phyloP scores from a whole-genome alignment of 2,329 filamentous ascomycete genomes.

The Arthroderma sp. region DNA sequence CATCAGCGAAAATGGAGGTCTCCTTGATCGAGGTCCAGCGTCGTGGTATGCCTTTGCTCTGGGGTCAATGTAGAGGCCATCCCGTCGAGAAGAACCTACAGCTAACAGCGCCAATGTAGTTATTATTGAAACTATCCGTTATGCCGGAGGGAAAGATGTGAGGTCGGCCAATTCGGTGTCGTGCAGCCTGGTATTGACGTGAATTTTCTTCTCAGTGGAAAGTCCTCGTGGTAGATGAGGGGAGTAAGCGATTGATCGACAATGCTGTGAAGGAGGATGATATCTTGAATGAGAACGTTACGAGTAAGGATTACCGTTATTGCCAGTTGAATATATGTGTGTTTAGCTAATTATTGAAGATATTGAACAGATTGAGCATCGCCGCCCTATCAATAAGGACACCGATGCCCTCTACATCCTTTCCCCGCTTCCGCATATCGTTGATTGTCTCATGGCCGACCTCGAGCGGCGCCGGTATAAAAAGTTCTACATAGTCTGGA shows the following conservation, averaged over 20 bases:
- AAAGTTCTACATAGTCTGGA: slow-evolving; percentile 75
- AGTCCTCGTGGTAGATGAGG: slow-evolving; percentile 78
- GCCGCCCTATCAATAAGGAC: slow-evolving; percentile 65
- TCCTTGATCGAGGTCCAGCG: slow-evolving; percentile 78
- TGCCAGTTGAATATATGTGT: neutral
- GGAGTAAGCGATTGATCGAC: slow-evolving; percentile 72
- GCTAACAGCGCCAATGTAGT: slow-evolving; percentile 33
- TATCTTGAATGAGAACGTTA: slow-evolving; percentile 91
- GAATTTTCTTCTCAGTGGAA: slow-evolving; percentile 59
- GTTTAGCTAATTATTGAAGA: slow-evolving; percentile 40
- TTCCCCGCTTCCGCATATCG: slow-evolving; percentile 70
- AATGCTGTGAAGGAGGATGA: slow-evolving; percentile 91
- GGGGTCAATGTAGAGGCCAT: neutral
- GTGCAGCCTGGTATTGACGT: slow-evolving; percentile 18
- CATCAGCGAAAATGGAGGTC: slow-evolving; percentile 55
- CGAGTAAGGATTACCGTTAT: slow-evolving; percentile 48
- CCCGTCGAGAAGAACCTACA: neutral
- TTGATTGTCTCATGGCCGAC: slow-evolving; percentile 89
- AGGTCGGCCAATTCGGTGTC: slow-evolving; percentile 16
- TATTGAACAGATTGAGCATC: slow-evolving; percentile 86
- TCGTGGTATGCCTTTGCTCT: slow-evolving; percentile 43
- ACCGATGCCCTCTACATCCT: slow-evolving; percentile 95
- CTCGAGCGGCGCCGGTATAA: slow-evolving; percentile 74
- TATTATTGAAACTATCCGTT: slow-evolving; percentile 60
- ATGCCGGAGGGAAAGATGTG: slow-evolving; percentile 72